A percentile compares a stretch with the other conserved stretches of the same genome.
phyloP scores from a whole-genome alignment of 306 rosid species.

The Luffa aegyptiaca region DNA sequence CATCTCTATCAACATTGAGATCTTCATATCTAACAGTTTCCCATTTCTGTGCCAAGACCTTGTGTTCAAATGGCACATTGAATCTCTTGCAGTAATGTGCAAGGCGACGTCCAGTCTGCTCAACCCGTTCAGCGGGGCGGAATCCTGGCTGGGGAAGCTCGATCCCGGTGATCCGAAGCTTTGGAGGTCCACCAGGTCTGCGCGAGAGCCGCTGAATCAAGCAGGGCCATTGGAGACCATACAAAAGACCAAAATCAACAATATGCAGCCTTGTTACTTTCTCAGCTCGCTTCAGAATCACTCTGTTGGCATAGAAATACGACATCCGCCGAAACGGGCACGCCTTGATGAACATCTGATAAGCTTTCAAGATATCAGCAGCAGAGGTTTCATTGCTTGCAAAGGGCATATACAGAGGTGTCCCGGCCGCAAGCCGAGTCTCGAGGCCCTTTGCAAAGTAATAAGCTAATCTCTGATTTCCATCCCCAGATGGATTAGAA shows the following conservation, averaged over 20 bases:
- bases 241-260: constrained; percentile 31
- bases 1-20: constrained; percentile 6
- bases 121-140: constrained; percentile 21
- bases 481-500: constrained; percentile 27
- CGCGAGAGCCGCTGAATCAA: constrained; percentile 26
- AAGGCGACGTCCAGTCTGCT: constrained; percentile 26
- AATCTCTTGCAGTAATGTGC: constrained; percentile 27
- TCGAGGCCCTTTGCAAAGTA: constrained; percentile 35
- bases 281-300: constrained; percentile 16
- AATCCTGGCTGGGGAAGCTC: constrained; percentile 38
- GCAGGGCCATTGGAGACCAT: constrained; percentile 41
- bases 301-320: constrained; percentile 18
- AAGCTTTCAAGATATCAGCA: constrained; percentile 23
- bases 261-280: constrained; percentile 22
- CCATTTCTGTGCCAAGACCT: constrained; percentile 30
- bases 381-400: constrained; percentile 18
- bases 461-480: constrained; percentile 28
- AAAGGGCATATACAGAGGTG: constrained; percentile 14
- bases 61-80: constrained; percentile 27
- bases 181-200: constrained; percentile 28
- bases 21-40: constrained; percentile 14
- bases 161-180: constrained; percentile 31
- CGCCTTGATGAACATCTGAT: constrained; percentile 18
- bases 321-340: constrained; percentile 27
- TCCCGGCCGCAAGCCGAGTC: constrained; percentile 19